Evolutionary conservation across 2,329 filamentous ascomycete species (phyloP), one percentile per base, ranked within the genome.

Genomic region (Fusarium brachygibbosum): DNA sequence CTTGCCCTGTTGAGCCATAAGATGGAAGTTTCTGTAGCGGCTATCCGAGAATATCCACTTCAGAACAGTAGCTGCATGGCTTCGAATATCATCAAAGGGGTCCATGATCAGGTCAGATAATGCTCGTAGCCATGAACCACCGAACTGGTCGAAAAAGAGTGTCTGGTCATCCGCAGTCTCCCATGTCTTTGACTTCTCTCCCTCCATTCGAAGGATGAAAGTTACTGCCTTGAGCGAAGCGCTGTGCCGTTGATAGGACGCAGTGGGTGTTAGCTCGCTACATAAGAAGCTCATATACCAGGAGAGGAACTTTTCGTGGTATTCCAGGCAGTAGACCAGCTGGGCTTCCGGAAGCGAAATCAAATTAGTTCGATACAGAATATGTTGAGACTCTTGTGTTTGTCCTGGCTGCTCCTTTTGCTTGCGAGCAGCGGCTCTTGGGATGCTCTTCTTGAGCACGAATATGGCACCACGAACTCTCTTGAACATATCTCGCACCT

Each of bases 21-120:
- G 63, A 7, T 50, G 45, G 21, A 79, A 74, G 13, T 63, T 63
- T 13, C 66, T 69, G 40, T 78, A 82, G 25, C 79, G 76, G 17
- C 76, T 72, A 25, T 81, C 78, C 3, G 82, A 79, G 40, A 87
- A 82, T n/a, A 87, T 73, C 53, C 82, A 83, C 66, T 76, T 78
- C 29, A 92, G 72, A 3, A 89, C 80, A 3, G 78, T 79, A 0
- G 84, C 81, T 4, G 88, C 85, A 37, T 81, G 79, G 42, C 86
- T 88, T 70, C 95, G 87, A 6, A 98, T 92, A 78, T 99, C 96
- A 59, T 98, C 96, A 74, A 97, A 99, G 0, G 95, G 93, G 73
- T 99, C 93, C 75, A 97, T 84, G 10, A 97, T 80, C 23, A 97
- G 86, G 77, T 97, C 93, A 16, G 94, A 82, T 9, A 98, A 82